These are phyloP conservation scores for Sordariomycetes sp. DNA, from an alignment of 2,329 filamentous ascomycete species.

Conservation along the genomic window DNA sequence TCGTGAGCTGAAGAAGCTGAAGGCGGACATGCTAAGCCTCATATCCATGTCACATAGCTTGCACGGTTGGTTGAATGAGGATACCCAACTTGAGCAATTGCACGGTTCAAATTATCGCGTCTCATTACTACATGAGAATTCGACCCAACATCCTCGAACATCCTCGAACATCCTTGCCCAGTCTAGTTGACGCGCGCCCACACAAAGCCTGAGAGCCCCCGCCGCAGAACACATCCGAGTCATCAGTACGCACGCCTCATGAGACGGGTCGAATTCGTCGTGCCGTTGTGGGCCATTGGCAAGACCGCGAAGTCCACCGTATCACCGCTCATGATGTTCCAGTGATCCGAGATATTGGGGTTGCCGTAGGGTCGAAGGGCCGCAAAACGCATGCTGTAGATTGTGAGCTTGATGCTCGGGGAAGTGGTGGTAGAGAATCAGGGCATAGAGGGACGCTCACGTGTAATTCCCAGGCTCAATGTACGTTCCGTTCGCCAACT, in stretches of 20 bases:
- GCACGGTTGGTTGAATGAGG: too few species aligned
- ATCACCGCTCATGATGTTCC: constrained; percentile 26
- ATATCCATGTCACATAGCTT: too few species aligned
- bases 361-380: constrained; percentile 31
- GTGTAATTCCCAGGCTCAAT: constrained; percentile 30
- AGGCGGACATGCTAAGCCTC: too few species aligned
- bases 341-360: constrained; percentile 27
- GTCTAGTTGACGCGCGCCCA: too few species aligned
- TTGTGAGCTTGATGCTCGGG: not conserved
- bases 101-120: too few species aligned
- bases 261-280: constrained; percentile 13
- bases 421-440: not conserved
- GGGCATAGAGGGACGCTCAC: constrained; percentile 13
- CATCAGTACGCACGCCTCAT: not conserved
- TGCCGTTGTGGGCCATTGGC: constrained; percentile 15
- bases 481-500: constrained; percentile 28
- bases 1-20: too few species aligned
- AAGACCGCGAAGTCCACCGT: constrained; percentile 21
- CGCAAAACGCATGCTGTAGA: constrained; percentile 27
- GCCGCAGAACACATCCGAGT: not conserved
- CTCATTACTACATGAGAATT: too few species aligned
- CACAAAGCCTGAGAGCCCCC: too few species aligned
- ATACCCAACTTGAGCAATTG: too few species aligned
- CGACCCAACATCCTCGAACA: too few species aligned
- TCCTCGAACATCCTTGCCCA: too few species aligned